Conservation (phyloP, 1,139 yeast genomes). For the Kurtzmaniella quercitrusa region DNA sequence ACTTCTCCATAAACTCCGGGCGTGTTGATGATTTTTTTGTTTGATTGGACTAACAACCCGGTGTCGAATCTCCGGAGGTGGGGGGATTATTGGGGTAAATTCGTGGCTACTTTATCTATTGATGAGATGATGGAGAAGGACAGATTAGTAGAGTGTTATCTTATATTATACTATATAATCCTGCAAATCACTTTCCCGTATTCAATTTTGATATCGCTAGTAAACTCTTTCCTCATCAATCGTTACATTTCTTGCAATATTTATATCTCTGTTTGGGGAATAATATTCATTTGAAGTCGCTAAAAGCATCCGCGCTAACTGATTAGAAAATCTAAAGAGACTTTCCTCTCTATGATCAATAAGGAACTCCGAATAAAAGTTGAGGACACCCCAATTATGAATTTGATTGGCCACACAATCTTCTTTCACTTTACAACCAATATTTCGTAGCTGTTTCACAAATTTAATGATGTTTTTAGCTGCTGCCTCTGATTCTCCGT, state of each 20-base stretch:
- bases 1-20: background rate
- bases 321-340: constrained; percentile 22
- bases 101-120: background rate
- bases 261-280: background rate
- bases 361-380: constrained; percentile 24
- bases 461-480: constrained; percentile 29
- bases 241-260: background rate
- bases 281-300: background rate
- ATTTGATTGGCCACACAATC: constrained; percentile 17
- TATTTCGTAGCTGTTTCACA: constrained; percentile 11
- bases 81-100: background rate
- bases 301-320: constrained; percentile 20
- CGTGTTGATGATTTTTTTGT: background rate
- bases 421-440: constrained; percentile 18
- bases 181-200: too few relatives aligned
- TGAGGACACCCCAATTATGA: constrained; percentile 29
- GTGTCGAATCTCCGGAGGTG: background rate
- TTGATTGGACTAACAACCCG: background rate
- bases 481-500: constrained; percentile 11
- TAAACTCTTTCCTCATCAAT: constrained; percentile 6
- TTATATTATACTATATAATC: too few relatives aligned
- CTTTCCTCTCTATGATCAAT: constrained; percentile 32
- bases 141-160: too few relatives aligned
- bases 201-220: too few relatives aligned
- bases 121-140: too few relatives aligned